These are phyloP conservation scores for Conringia planisiliqua DNA, from an alignment of 345 rosid species.

Conservation along the genomic window DNA sequence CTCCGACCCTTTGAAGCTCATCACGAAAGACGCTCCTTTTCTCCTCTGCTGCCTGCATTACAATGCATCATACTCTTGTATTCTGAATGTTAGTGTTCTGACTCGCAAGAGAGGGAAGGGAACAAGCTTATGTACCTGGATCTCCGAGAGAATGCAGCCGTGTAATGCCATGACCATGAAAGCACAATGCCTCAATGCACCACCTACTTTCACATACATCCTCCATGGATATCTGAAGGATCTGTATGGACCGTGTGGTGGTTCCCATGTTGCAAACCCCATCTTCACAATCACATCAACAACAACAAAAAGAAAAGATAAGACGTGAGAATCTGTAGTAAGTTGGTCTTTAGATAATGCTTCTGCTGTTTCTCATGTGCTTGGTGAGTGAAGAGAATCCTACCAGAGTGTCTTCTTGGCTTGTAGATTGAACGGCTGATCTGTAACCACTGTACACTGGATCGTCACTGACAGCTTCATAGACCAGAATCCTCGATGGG, in stretches of 20 bases:
- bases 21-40: constrained; percentile 46
- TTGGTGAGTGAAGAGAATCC: background rate
- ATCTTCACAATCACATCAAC: constrained; percentile 42
- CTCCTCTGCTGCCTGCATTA: constrained; percentile 62
- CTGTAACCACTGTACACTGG: constrained; percentile 81
- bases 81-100: background rate
- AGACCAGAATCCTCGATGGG: constrained; percentile 77
- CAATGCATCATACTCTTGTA: background rate
- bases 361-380: background rate
- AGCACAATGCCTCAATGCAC: constrained; percentile 86
- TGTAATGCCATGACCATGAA: constrained; percentile 93
- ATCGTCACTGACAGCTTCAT: constrained; percentile 73
- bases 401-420: constrained; percentile 91
- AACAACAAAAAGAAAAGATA: background rate
- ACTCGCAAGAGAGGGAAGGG: background rate
- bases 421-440: constrained; percentile 76
- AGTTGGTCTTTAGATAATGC: background rate
- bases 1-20: constrained; percentile 65
- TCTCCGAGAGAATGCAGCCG: constrained; percentile 94
- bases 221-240: constrained; percentile 70
- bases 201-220: constrained; percentile 73
- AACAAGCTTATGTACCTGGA: constrained; percentile 53
- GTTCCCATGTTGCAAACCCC: constrained; percentile 94
- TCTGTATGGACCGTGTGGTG: constrained; percentile 87
- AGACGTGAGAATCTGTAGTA: background rate